Conservation (phyloP, 2,329 filamentous ascomycete genomes). For the Tothia fuscella region DNA sequence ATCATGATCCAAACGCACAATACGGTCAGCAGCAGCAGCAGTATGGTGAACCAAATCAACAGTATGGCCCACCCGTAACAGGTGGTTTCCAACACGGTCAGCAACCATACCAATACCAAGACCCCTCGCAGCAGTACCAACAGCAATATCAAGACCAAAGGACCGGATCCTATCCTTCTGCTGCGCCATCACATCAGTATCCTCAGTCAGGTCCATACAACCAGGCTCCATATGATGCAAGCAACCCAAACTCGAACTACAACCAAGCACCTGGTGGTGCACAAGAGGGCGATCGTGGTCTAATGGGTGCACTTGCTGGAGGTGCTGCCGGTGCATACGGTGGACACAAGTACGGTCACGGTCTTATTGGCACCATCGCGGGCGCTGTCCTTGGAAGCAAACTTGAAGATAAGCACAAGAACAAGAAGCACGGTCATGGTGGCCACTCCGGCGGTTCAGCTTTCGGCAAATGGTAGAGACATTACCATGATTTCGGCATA, state of each 20-base stretch:
- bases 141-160: conserved; percentile 7
- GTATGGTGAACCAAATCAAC: conserved; percentile 20
- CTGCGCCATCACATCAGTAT: conserved; percentile 18
- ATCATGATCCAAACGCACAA: too few relatives aligned
- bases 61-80: conserved; percentile 35
- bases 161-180: conserved; percentile 14
- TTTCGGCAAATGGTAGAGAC: conserved; percentile 6
- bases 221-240: conserved; percentile 24
- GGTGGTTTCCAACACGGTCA: conserved; percentile 40
- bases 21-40: conserved; percentile 25
- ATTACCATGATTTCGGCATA: neutral
- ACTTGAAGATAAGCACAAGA: conserved; percentile 41
- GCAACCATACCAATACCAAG: conserved; percentile 20
- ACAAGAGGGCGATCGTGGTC: conserved; percentile 43
- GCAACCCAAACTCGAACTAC: conserved; percentile 20
- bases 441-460: neutral
- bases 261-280: conserved; percentile 30
- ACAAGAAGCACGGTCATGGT: conserved; percentile 7
- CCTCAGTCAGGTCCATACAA: conserved; percentile 30
- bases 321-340: conserved; percentile 44
- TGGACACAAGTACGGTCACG: conserved; percentile 44
- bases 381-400: conserved; percentile 46
- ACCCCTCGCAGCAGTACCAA: conserved; percentile 18
- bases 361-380: conserved; percentile 44
- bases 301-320: conserved; percentile 45